Conservation (phyloP, 2,329 filamentous ascomycete genomes). For the Epichloe festucae region DNA sequence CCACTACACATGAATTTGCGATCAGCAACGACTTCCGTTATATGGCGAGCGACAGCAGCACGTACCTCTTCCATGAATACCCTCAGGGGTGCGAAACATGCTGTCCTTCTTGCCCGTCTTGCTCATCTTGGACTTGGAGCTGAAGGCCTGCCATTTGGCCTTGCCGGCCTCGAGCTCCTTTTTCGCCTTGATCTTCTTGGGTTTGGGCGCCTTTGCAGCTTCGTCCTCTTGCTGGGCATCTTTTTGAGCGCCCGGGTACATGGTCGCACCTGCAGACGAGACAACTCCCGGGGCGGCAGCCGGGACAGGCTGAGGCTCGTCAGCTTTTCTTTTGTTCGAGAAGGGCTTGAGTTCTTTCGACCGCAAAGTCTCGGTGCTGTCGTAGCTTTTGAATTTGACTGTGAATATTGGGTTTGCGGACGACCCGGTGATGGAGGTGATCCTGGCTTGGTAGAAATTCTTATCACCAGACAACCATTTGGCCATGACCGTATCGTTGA, state of each 20-base stretch:
- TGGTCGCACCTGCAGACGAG: constrained; percentile 40
- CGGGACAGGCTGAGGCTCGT: constrained; percentile 49
- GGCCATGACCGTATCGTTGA: constrained; percentile 82
- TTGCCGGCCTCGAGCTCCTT: constrained; percentile 86
- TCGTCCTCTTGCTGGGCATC: constrained; percentile 51
- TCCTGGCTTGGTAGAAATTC: constrained; percentile 80
- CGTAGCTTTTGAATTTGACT: constrained; percentile 90
- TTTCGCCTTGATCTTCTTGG: constrained; percentile 84
- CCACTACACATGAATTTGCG: constrained; percentile 45
- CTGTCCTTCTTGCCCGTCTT: constrained; percentile 72
- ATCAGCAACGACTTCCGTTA: constrained; percentile 9
- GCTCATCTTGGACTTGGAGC: constrained; percentile 58
- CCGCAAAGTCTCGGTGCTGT: constrained; percentile 67
- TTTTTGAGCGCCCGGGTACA: constrained; percentile 49
- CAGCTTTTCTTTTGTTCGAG: constrained; percentile 74
- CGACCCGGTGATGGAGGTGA: constrained; percentile 87
- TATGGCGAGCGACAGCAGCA: neutral
- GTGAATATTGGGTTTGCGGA: constrained; percentile 84
- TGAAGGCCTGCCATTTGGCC: constrained; percentile 91
- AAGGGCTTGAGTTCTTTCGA: constrained; percentile 75
- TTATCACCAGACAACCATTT: constrained; percentile 87
- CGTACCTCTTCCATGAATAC: constrained; percentile 73
- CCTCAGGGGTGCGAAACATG: constrained; percentile 91
- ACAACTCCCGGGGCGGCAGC: constrained; percentile 31
- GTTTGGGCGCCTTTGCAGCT: constrained; percentile 56